Evolutionary conservation across 805 yeast species (phyloP).

Genomic region (Teunomyces tritomae): DNA sequence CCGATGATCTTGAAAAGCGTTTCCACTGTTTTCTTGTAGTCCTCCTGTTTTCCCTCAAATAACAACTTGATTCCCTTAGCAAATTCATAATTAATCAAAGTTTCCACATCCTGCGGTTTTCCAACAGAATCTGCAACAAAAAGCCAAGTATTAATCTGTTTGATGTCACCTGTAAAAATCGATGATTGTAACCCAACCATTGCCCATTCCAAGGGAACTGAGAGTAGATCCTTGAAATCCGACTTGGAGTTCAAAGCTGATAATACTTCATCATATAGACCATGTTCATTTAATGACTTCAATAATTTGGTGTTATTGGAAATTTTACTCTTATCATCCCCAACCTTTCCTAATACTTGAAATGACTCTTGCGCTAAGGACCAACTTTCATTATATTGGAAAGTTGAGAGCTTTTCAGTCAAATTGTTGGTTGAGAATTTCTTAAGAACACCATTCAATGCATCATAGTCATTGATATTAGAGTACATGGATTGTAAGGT

Average conservation of each 20-base stretch:
- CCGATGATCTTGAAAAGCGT: conserved; percentile 62
- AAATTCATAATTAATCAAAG: conserved; percentile 57
- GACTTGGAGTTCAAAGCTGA: conserved; percentile 43
- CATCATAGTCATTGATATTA: conserved; percentile 83
- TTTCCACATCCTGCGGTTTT: conserved; percentile 46
- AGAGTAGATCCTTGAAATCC: conserved; percentile 14
- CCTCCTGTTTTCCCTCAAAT: conserved; percentile 25
- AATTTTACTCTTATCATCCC: conserved; percentile 26
- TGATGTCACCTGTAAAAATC: conserved; percentile 57
- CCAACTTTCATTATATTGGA: conserved; percentile 87
- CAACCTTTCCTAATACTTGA: conserved; percentile 53
- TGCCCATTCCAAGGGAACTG: conserved; percentile 54
- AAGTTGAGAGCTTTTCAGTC: conserved; percentile 73
- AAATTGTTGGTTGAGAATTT: conserved; percentile 66
- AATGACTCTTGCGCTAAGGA: conserved; percentile 82
- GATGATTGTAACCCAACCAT: conserved; percentile 75
- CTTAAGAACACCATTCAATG: conserved; percentile 81
- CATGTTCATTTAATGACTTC: conserved; percentile 72
- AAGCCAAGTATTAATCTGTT: conserved; percentile 58
- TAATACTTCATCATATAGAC: conserved; percentile 65
- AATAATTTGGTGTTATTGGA: conserved; percentile 54
- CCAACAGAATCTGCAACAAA: conserved; percentile 45
- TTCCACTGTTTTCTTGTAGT: conserved; percentile 41
- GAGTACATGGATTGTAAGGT: conserved; percentile 80
- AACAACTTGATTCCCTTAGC: conserved; percentile 61